Percentiles rank a stretch among this genome's conserved stretches.
Conservation (phyloP, 352 stramenopile species). For the Aphanomyces cochlioides region DNA sequence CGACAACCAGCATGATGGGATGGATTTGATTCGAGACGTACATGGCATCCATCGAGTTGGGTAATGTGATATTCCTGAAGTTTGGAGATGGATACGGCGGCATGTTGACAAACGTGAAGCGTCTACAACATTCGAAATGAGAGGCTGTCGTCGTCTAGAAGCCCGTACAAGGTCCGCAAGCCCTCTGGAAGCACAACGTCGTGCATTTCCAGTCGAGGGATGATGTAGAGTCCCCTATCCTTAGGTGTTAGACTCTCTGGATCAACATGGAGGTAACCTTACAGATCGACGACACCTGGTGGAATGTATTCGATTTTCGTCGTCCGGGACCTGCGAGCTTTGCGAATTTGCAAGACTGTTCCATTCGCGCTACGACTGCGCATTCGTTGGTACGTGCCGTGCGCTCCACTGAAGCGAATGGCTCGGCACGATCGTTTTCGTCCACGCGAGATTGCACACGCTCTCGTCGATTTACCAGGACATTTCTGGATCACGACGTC, state of each 20-base stretch:
- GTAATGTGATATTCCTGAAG: constrained; percentile 4
- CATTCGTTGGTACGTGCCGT: too few relatives aligned
- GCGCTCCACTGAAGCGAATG: too few relatives aligned
- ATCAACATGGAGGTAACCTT: background rate
- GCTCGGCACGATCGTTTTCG: too few relatives aligned
- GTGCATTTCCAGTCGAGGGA: background rate
- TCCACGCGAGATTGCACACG: too few relatives aligned
- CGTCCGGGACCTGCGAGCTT: too few relatives aligned
- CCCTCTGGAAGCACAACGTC: background rate
- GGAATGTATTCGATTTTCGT: background rate
- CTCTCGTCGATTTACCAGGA: too few relatives aligned
- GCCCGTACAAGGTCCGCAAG: background rate
- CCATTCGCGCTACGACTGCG: too few relatives aligned
- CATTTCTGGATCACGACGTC: too few relatives aligned
- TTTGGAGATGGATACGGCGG: background rate
- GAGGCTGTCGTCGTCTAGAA: background rate
- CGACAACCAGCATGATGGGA: too few relatives aligned
- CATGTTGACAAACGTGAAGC: background rate
- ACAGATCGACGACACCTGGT: background rate
- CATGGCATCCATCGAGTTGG: background rate
- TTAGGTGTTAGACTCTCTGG: background rate
- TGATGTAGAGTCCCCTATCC: background rate
- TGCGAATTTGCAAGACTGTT: too few relatives aligned
- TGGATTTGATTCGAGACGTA: background rate
- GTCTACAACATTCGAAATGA: background rate